Evolutionary conservation across 768 basidiomycete species (phyloP), one percentile per base, ranked within the genome.

Genomic region (Lentinula edodes): DNA sequence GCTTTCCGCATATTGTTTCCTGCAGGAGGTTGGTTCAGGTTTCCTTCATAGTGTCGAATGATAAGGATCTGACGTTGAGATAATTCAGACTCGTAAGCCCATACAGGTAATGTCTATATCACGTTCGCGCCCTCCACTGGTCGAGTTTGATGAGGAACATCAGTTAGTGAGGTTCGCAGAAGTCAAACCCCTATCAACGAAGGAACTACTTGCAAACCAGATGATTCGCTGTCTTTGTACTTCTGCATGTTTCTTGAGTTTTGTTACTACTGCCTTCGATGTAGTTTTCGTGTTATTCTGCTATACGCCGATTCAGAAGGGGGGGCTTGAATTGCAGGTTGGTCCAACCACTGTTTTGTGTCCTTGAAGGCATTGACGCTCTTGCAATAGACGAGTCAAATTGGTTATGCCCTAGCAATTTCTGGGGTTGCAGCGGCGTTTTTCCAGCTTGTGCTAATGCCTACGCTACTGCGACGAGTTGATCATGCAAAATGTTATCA

Each of bases 281-380:
- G 82, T 86, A n/a, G 80, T 87, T 8, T 89, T 89, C 65, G 85
- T 87, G 13, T 75, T 89, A 35, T 87, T 85, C 66, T 86, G 84
- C 62, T 89, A 85, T 68, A 85, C 88, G 15, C 77, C 84, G 9
- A 70, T 89, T 48, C 64, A 74, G 43, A 68, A 74, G 2, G 88
- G 88, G 32, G 87, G 88, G 0, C 73, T 89, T 0, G 75, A 76
- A 7, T 83, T 87, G 66, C 78, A 80, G 36, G 86, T 87, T 18
- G 42, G 43, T 34, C 36, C 3, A 0, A 58, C 13, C 42, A 20
- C 23, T 23, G 35, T 41, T 38, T 18, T 18, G 7, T 15, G 8
- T 20, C 53, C 18, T 23, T 23, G 23, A 23, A 23, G 23, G 23
- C 23, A 2, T n/a, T 52, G 62, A 63, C 60, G 57, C 53, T 34